phyloP scores from a whole-genome alignment of 129 eudicot genomes.

The Ambrosia artemisiifolia region DNA sequence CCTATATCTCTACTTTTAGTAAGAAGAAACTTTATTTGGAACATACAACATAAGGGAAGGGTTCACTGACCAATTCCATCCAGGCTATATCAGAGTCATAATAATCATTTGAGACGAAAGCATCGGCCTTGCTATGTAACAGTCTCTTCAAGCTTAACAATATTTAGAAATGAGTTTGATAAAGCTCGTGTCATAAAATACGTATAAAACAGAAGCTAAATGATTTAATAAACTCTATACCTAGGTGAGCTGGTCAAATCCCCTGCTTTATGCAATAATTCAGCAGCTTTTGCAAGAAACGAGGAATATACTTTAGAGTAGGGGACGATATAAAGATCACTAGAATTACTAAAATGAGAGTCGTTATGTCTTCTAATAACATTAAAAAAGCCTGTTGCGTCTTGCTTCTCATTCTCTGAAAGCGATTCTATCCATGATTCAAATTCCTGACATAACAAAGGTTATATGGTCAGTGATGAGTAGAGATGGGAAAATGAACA shows the following conservation, averaged over 20 bases:
- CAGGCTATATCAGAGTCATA: conserved; percentile 97
- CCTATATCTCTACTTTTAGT: neutral
- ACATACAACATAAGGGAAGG: neutral
- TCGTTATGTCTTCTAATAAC: conserved; percentile 78
- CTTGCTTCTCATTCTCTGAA: conserved; percentile 46
- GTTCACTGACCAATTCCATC: conserved; percentile 85
- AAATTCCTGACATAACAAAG: conserved; percentile 55
- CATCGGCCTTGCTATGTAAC: conserved; percentile 85
- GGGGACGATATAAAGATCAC: conserved; percentile 61
- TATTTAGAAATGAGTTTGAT: neutral
- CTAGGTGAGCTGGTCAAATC: conserved; percentile 73
- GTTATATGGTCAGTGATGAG: neutral
- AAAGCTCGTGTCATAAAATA: neutral
- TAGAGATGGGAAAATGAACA: neutral
- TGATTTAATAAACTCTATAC: conserved; percentile 29
- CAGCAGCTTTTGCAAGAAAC: conserved; percentile 64
- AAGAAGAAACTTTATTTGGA: neutral
- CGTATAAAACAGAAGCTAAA: neutral
- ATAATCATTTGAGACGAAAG: conserved; percentile 89
- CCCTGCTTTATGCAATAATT: conserved; percentile 78
- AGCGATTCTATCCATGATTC: conserved; percentile 71
- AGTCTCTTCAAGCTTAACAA: conserved; percentile 82
- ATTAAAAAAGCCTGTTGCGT: conserved; percentile 75
- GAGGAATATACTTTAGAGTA: conserved; percentile 62
- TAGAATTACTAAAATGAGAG: conserved; percentile 27